Evolutionary conservation across 192 early-diverging fungal species (phyloP).

Genomic region (Mortierella claussenii): DNA sequence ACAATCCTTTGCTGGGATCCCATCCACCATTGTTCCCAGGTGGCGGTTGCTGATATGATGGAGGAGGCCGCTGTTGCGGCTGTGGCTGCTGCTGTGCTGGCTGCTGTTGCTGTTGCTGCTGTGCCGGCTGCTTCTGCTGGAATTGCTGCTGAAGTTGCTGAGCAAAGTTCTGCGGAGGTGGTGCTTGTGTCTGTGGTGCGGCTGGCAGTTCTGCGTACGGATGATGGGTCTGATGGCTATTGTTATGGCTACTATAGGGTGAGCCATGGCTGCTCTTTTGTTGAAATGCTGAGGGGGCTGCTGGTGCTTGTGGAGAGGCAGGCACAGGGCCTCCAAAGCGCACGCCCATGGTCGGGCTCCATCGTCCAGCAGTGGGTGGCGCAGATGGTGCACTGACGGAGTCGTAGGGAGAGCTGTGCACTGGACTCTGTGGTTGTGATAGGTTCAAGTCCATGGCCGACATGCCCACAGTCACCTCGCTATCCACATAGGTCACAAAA

Average conservation of each 20-base stretch:
- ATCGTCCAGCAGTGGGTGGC: slow-evolving; percentile 13
- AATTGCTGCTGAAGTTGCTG: slow-evolving; percentile 41
- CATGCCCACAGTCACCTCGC: slow-evolving; percentile 35
- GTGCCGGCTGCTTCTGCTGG: slow-evolving; percentile 23
- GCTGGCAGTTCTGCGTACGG: background rate
- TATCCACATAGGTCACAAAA: background rate
- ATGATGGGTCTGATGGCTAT: too few relatives aligned
- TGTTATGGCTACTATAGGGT: too few relatives aligned
- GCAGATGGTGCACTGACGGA: slow-evolving; percentile 23
- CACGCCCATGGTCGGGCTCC: slow-evolving; percentile 29
- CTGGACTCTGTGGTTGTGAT: slow-evolving; percentile 23
- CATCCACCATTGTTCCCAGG: slow-evolving; percentile 5
- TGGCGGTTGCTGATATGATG: slow-evolving; percentile 1
- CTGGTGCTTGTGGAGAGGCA: background rate
- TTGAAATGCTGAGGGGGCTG: too few relatives aligned
- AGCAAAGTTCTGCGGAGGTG: slow-evolving; percentile 16
- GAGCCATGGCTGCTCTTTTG: too few relatives aligned
- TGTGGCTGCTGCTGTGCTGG: slow-evolving; percentile 6
- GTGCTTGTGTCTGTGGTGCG: background rate
- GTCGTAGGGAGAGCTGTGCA: slow-evolving; percentile 23
- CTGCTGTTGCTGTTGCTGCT: slow-evolving; percentile 2
- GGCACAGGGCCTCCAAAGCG: slow-evolving; percentile 21
- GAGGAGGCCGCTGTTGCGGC: slow-evolving; percentile 3
- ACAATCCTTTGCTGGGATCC: slow-evolving; percentile 40
- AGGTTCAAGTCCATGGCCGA: slow-evolving; percentile 31